Evolutionary conservation across 2,329 filamentous ascomycete species (phyloP).

Genomic region (Orbilia quercus): DNA sequence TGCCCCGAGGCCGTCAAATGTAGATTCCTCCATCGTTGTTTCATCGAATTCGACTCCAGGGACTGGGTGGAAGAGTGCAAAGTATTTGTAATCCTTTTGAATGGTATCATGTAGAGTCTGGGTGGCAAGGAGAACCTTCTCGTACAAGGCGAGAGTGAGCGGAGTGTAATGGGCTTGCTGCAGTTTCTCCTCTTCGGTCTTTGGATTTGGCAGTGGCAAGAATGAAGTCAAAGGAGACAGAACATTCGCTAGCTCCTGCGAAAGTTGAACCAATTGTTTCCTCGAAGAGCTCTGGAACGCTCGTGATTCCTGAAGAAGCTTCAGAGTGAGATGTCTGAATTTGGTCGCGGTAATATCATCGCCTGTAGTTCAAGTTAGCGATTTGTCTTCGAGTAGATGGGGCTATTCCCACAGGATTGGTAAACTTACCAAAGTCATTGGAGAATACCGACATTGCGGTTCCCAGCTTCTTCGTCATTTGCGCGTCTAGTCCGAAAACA

Average conservation of each 20-base stretch:
- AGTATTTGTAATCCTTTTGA: constrained; percentile 51
- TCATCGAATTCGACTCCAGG: constrained; percentile 52
- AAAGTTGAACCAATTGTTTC: constrained; percentile 39
- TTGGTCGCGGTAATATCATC: constrained; percentile 53
- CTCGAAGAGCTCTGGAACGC: constrained; percentile 38
- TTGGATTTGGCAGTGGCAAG: constrained; percentile 20
- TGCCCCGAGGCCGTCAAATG: constrained; percentile 42
- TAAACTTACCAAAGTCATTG: constrained; percentile 46
- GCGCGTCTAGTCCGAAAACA: constrained; percentile 39
- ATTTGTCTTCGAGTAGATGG: not conserved
- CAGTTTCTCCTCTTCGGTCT: constrained; percentile 49
- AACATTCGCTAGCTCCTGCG: constrained; percentile 48
- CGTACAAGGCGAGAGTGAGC: constrained; percentile 40
- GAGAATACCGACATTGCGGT: constrained; percentile 50
- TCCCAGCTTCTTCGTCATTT: constrained; percentile 46
- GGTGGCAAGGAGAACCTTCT: constrained; percentile 45
- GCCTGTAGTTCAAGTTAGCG: constrained; percentile 28
- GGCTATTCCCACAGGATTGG: too few relatives aligned
- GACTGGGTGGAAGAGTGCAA: constrained; percentile 44
- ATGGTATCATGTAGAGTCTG: constrained; percentile 39
- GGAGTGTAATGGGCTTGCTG: constrained; percentile 49
- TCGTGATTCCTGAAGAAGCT: constrained; percentile 44
- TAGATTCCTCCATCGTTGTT: constrained; percentile 49
- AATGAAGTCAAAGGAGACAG: constrained; percentile 39
- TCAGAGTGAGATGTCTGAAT: constrained; percentile 46